Evolutionary conservation across 2,329 filamentous ascomycete species (phyloP).

Genomic region (Sarocladiaceae sp.): DNA sequence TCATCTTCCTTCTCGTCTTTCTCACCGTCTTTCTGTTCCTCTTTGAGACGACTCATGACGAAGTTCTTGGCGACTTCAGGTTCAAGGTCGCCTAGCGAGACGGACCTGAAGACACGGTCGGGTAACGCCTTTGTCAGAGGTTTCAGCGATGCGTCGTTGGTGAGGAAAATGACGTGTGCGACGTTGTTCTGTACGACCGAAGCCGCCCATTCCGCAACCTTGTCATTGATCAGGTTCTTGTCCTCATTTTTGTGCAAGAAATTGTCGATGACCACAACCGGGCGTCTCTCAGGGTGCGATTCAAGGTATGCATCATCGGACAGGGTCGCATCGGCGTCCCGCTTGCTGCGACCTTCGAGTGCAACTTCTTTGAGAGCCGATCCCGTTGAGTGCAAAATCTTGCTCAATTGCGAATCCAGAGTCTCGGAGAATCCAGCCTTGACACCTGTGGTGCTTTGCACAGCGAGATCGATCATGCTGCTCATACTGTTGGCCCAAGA

Average conservation of each 20-base stretch:
- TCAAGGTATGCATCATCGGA: conserved; percentile 85
- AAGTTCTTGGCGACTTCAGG: conserved; percentile 84
- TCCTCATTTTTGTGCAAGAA: conserved; percentile 76
- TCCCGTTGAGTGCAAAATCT: conserved; percentile 81
- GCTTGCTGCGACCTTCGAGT: conserved; percentile 60
- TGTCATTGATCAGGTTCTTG: conserved; percentile 61
- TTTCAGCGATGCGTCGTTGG: conserved; percentile 85
- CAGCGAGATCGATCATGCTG: conserved; percentile 85
- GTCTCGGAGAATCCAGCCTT: conserved; percentile 95
- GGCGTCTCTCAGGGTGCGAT: conserved; percentile 74
- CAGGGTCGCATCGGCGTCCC: conserved; percentile 65
- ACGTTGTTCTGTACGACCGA: conserved; percentile 78
- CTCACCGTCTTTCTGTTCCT: conserved; percentile 24
- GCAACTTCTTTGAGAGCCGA: conserved; percentile 73
- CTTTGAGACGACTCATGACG: conserved; percentile 74
- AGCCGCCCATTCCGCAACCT: conserved; percentile 85
- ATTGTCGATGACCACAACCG: conserved; percentile 86
- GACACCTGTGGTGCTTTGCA: conserved; percentile 87
- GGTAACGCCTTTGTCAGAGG: conserved; percentile 80
- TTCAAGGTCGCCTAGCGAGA: conserved; percentile 79
- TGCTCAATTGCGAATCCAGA: conserved; percentile 78
- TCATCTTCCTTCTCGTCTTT: conserved; percentile 20
- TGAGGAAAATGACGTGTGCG: conserved; percentile 91
- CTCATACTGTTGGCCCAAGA: conserved; percentile 95
- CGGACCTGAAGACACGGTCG: conserved; percentile 81